Evolutionary conservation across 495 filamentous ascomycete species (phyloP).

Genomic region (Coniosporium apollinis): DNA sequence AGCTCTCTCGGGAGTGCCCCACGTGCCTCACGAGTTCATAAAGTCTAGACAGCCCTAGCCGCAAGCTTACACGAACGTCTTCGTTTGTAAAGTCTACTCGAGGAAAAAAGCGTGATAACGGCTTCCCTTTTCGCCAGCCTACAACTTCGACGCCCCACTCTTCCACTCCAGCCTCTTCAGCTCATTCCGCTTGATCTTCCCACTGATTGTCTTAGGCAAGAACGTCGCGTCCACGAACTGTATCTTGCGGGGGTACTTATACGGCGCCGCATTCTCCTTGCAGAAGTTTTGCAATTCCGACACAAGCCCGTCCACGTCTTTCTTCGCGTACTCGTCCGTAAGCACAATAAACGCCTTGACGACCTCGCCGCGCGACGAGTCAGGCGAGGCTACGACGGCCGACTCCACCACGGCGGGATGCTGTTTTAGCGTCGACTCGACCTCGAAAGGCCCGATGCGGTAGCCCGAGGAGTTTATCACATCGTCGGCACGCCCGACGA

Average conservation of each 20-base stretch:
- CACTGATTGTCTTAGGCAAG: constrained; percentile 13
- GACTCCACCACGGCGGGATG: constrained; percentile 11
- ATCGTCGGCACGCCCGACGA: constrained; percentile 12
- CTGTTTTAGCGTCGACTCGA: constrained; percentile 12
- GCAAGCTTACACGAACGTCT: too few relatives aligned
- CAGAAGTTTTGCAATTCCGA: constrained; percentile 12
- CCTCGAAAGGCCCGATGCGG: constrained; percentile 13
- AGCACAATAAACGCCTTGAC: constrained; percentile 13
- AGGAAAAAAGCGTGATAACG: too few relatives aligned
- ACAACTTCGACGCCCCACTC: constrained; percentile 1
- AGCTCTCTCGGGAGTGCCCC: too few relatives aligned
- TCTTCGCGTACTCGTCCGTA: constrained; percentile 1
- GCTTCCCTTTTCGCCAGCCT: neutral
- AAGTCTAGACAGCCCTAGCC: too few relatives aligned
- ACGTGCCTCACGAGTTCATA: too few relatives aligned
- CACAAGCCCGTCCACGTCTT: constrained; percentile 1
- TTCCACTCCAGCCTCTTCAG: constrained; percentile 10
- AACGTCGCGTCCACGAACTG: constrained; percentile 10
- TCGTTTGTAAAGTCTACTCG: too few relatives aligned
- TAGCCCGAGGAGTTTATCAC: constrained; percentile 13
- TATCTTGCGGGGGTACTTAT: constrained; percentile 13
- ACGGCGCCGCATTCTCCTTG: constrained; percentile 11
- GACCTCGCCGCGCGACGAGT: constrained; percentile 9
- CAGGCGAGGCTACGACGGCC: constrained; percentile 11
- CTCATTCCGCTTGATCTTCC: constrained; percentile 10